A percentile compares a stretch with the other conserved stretches of the same genome.
phyloP scores from a whole-genome alignment of 2,329 filamentous ascomycete species.

The Alternaria angustiovoidea region DNA sequence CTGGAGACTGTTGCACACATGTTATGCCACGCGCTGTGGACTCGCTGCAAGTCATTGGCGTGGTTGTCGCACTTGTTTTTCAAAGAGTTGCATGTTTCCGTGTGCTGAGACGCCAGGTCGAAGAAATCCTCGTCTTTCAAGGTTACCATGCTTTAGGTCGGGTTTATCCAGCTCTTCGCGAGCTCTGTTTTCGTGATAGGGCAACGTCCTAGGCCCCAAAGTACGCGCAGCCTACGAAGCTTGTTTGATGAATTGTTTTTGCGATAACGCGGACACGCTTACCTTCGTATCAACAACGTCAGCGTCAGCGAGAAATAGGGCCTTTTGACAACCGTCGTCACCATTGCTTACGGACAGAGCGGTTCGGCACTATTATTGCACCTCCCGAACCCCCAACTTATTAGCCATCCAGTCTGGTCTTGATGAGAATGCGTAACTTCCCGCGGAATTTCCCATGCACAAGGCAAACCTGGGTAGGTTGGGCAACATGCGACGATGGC shows the following conservation, averaged over 20 bases:
- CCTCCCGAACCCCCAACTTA: neutral
- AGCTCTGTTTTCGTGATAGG: neutral
- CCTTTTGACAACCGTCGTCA: neutral
- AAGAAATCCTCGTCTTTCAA: neutral
- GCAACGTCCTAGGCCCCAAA: neutral
- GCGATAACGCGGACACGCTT: neutral
- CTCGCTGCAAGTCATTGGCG: neutral
- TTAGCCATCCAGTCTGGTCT: neutral
- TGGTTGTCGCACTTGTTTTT: neutral
- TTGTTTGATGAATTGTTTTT: neutral
- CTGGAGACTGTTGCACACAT: neutral
- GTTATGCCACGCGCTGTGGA: neutral
- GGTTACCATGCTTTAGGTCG: too few relatives aligned
- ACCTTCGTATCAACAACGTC: neutral
- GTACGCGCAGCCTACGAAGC: neutral
- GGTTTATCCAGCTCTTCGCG: too few relatives aligned
- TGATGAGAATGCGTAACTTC: neutral
- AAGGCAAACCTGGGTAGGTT: neutral
- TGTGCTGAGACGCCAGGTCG: neutral
- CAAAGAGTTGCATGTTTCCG: neutral
- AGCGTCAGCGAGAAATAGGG: neutral
- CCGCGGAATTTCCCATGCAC: neutral
- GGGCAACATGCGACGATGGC: constrained; percentile 2
- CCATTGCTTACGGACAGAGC: neutral
- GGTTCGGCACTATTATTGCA: neutral